A percentile compares a stretch with the other conserved stretches of the same genome.
Evolutionary conservation across 768 basidiomycete species (phyloP).

Genomic region (Psilocybe cubensis): DNA sequence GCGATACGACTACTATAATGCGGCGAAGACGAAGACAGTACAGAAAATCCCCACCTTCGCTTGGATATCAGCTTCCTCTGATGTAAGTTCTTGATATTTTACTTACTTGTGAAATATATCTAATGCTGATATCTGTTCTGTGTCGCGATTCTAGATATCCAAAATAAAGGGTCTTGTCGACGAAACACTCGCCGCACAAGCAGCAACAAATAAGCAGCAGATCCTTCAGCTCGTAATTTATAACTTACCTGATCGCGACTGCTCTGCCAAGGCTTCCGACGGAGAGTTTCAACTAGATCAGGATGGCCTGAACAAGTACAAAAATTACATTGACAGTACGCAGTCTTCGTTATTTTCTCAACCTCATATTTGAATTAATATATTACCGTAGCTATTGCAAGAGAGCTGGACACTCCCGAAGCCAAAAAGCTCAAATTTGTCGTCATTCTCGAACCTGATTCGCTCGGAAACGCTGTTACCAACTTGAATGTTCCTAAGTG

Average conservation of each 20-base stretch:
- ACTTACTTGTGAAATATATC: too few species aligned
- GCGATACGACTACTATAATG: conserved; percentile 15
- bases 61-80: conserved; percentile 15
- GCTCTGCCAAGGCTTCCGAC: conserved; percentile 33
- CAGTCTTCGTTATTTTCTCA: background rate
- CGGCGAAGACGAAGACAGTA: conserved; percentile 19
- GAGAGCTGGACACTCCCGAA: conserved; percentile 17
- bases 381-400: conserved; percentile 16
- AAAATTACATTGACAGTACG: conserved; percentile 31
- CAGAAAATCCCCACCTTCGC: conserved; percentile 24
- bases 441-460: conserved; percentile 34
- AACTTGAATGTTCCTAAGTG: conserved; percentile 32
- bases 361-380: background rate
- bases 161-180: background rate
- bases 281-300: conserved; percentile 33
- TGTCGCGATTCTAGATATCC: background rate
- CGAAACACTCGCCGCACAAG: conserved; percentile 13
- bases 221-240: conserved; percentile 36
- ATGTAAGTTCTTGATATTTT: background rate
- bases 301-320: conserved; percentile 32
- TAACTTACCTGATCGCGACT: conserved; percentile 39
- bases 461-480: conserved; percentile 35
- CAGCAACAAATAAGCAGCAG: conserved; percentile 17
- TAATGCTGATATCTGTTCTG: background rate
- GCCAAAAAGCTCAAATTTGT: conserved; percentile 29